Evolutionary conservation across 2,329 filamentous ascomycete species (phyloP).

Genomic region (Lasiodiplodia gonubiensis): DNA sequence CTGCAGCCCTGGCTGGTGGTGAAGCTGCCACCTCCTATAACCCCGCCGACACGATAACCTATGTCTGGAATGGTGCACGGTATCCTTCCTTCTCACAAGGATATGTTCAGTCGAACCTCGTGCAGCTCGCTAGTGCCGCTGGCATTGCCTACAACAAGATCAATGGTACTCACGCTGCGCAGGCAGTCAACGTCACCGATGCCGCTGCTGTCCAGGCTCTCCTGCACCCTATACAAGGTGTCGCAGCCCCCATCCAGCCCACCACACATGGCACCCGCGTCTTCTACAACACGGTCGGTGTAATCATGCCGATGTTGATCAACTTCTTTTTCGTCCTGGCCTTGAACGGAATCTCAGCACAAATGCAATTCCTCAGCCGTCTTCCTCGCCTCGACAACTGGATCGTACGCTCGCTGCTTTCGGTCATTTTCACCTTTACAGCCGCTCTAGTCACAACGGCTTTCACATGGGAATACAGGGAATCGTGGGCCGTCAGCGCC

Average conservation of each 20-base stretch:
- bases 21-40: conserved; percentile 44
- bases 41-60: conserved; percentile 43
- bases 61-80: conserved; percentile 54
- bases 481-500: conserved; percentile 45
- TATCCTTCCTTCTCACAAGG: conserved; percentile 50
- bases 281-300: conserved; percentile 54
- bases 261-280: conserved; percentile 51
- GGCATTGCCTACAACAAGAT: conserved; percentile 43
- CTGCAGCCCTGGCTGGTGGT: conserved; percentile 44
- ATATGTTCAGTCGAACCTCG: conserved; percentile 41
- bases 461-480: conserved; percentile 51
- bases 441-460: conserved; percentile 47
- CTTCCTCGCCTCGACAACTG: conserved; percentile 37
- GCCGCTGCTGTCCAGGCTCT: conserved; percentile 43
- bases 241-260: conserved; percentile 47
- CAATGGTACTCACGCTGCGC: conserved; percentile 41
- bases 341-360: conserved; percentile 51
- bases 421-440: conserved; percentile 40
- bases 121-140: conserved; percentile 39
- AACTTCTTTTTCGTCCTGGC: conserved; percentile 57
- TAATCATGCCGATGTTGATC: conserved; percentile 54
- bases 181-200: conserved; percentile 37
- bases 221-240: conserved; percentile 47
- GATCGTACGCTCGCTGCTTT: conserved; percentile 37
- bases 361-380: conserved; percentile 34